phyloP scores from a whole-genome alignment of 352 stramenopile genomes.

The Pseudoperonospora humuli region DNA sequence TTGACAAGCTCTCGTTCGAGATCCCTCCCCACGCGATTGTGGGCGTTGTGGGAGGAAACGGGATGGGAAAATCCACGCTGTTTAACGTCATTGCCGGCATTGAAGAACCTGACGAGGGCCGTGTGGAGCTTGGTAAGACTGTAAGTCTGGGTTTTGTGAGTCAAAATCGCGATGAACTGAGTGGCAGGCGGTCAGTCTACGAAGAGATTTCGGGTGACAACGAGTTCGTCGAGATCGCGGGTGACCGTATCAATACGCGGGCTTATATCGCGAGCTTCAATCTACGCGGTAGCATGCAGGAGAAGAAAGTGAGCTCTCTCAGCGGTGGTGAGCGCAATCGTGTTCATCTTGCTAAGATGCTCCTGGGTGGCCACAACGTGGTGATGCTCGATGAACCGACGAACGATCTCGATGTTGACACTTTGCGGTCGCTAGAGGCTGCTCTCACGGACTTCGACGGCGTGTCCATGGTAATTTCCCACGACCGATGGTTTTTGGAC shows the following conservation, averaged over 20 bases:
- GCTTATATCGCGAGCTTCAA: slow-evolving; percentile 86
- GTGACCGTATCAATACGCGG: slow-evolving; percentile 74
- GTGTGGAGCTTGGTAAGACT: slow-evolving; percentile 65
- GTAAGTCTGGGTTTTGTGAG: slow-evolving; percentile 74
- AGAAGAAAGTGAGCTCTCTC: slow-evolving; percentile 71
- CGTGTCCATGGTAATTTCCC: slow-evolving; percentile 92
- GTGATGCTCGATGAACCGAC: slow-evolving; percentile 87
- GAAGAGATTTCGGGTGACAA: slow-evolving; percentile 84
- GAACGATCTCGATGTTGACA: slow-evolving; percentile 84
- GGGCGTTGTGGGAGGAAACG: slow-evolving; percentile 96
- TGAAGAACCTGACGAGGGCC: slow-evolving; percentile 81
- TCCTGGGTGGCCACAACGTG: slow-evolving; percentile 75
- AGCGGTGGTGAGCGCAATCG: slow-evolving; percentile 81
- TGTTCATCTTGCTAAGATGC: slow-evolving; percentile 82
- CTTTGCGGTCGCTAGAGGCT: slow-evolving; percentile 79
- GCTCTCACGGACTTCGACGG: slow-evolving; percentile 85
- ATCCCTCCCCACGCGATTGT: slow-evolving; percentile 94
- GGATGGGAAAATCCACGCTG: slow-evolving; percentile 95
- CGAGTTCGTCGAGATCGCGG: slow-evolving; percentile 70
- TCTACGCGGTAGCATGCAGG: slow-evolving; percentile 72
- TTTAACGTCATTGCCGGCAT: slow-evolving; percentile 93
- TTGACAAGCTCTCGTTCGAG: slow-evolving; percentile 91
- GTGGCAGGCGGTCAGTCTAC: slow-evolving; percentile 59
- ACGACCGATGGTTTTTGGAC: slow-evolving; percentile 96
- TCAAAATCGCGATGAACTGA: slow-evolving; percentile 68